A percentile compares a stretch with the other conserved stretches of the same genome.
Conservation (phyloP, 2,329 filamentous ascomycete genomes). For the Hymenoscyphus infarciens region DNA sequence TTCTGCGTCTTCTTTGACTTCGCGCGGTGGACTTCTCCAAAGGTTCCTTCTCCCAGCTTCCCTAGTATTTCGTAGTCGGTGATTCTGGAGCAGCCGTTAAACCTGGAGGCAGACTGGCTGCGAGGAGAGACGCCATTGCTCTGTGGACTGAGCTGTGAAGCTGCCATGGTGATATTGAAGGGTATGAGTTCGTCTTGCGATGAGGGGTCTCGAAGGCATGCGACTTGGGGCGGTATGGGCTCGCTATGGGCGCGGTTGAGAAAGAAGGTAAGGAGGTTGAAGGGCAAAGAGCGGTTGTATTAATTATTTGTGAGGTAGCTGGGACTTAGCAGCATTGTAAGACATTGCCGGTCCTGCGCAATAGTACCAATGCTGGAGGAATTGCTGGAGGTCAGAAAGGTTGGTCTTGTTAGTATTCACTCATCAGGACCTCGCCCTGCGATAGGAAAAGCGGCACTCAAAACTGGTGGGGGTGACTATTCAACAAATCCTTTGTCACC, state of each 20-base stretch:
- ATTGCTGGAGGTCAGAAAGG: neutral
- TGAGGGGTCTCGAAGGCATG: neutral
- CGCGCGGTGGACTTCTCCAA: slow-evolving; percentile 95
- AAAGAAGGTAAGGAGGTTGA: neutral
- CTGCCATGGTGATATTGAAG: slow-evolving; percentile 21
- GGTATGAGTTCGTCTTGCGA: neutral
- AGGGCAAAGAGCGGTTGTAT: neutral
- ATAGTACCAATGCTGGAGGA: neutral
- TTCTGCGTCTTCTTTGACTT: slow-evolving; percentile 69
- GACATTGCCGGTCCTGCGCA: neutral
- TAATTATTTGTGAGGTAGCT: neutral
- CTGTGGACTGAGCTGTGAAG: slow-evolving; percentile 23
- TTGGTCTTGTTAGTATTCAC: neutral
- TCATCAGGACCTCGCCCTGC: neutral
- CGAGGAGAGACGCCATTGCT: slow-evolving; percentile 45
- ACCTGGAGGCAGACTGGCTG: slow-evolving; percentile 59
- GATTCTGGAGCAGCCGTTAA: slow-evolving; percentile 81
- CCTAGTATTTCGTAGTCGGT: slow-evolving; percentile 73
- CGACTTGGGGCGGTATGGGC: neutral
- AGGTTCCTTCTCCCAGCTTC: slow-evolving; percentile 92
- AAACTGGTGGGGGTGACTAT: neutral
- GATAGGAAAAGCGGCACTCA: neutral
- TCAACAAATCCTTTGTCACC: neutral
- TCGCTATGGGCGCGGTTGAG: neutral
- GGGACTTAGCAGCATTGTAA: neutral